Percentiles rank a stretch among this genome's conserved stretches.
Evolutionary conservation across 176 grass and related monocot genomes (phyloP).

Genomic region (Triticum dicoccoides): DNA sequence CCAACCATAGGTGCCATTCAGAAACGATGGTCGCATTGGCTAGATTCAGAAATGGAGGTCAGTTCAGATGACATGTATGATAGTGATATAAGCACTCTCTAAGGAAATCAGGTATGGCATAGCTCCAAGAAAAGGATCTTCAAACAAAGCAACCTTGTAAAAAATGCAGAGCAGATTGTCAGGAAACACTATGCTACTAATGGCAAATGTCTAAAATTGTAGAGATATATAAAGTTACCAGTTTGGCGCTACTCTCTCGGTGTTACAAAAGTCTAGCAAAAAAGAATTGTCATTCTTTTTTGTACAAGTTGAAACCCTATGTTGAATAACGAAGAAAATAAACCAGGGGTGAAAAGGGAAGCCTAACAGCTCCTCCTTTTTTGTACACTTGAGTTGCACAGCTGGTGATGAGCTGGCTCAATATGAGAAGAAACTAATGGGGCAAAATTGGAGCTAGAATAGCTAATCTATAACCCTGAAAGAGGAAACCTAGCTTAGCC

Average conservation of each 20-base stretch:
- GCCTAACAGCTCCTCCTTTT: conserved; percentile 48
- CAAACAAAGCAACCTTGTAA: conserved; percentile 6
- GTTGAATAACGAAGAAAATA: conserved; percentile 6
- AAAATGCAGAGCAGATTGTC: background rate
- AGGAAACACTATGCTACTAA: background rate
- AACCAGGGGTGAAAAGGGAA: conserved; percentile 18
- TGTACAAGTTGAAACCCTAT: background rate
- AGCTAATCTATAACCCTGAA: conserved; percentile 32
- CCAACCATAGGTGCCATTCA: conserved; percentile 37
- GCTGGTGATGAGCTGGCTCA: conserved; percentile 33
- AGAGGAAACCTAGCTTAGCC: conserved; percentile 30
- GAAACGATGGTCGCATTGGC: background rate
- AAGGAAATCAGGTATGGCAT: conserved; percentile 4
- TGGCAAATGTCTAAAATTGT: background rate
- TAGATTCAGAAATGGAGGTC: conserved; percentile 9
- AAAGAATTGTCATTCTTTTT: conserved; percentile 20
- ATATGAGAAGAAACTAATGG: conserved; percentile 12
- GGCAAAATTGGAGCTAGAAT: conserved; percentile 1
- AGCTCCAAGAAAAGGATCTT: conserved; percentile 15
- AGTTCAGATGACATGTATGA: background rate
- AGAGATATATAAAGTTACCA: background rate
- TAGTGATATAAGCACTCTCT: background rate
- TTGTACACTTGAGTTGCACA: conserved; percentile 68
- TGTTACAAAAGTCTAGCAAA: conserved; percentile 10
- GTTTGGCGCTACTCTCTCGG: conserved; percentile 7